A percentile compares a stretch with the other conserved stretches of the same genome.
phyloP scores from a whole-genome alignment of 306 rosid species.

The Vachellia pachyceras region DNA sequence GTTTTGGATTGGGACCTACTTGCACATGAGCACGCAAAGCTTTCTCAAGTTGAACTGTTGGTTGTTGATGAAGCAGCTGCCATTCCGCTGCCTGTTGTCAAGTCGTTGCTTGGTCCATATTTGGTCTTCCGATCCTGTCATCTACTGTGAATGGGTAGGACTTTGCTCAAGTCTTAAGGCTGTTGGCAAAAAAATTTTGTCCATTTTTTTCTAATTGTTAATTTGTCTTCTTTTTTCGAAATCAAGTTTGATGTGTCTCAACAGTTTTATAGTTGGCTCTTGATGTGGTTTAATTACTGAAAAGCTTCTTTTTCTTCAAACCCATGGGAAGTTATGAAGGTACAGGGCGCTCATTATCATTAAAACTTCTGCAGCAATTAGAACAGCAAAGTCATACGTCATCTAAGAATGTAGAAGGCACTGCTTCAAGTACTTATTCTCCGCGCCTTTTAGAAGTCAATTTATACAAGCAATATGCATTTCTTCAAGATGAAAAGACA shows the following conservation, averaged over 20 bases:
- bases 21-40: conserved; percentile 93
- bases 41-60: conserved; percentile 94
- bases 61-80: conserved; percentile 99
- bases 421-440: conserved; percentile 65
- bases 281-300: conserved; percentile 37
- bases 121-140: conserved; percentile 93
- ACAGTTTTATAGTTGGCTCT: conserved; percentile 4
- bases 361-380: conserved; percentile 90
- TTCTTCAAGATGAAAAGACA: conserved; percentile 26
- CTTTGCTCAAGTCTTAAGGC: conserved; percentile 8
- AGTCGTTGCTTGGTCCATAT: conserved; percentile 93
- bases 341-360: conserved; percentile 92
- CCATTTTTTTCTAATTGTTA: conserved; percentile 6
- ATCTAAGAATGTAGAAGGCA: conserved; percentile 60
- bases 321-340: conserved; percentile 83
- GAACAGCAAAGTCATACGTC: conserved; percentile 75
- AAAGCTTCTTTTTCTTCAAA: conserved; percentile 3
- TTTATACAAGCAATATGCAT: conserved; percentile 25
- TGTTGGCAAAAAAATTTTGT: too few relatives aligned
- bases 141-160: conserved; percentile 95
- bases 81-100: conserved; percentile 90
- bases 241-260: conserved; percentile 21
- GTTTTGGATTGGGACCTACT: too few relatives aligned
- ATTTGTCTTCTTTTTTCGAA: conserved; percentile 15
- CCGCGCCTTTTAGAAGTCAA: conserved; percentile 21